These are phyloP conservation scores for Mycena belliarum DNA, from an alignment of 768 basidiomycete genomes.

Conservation along the genomic window DNA sequence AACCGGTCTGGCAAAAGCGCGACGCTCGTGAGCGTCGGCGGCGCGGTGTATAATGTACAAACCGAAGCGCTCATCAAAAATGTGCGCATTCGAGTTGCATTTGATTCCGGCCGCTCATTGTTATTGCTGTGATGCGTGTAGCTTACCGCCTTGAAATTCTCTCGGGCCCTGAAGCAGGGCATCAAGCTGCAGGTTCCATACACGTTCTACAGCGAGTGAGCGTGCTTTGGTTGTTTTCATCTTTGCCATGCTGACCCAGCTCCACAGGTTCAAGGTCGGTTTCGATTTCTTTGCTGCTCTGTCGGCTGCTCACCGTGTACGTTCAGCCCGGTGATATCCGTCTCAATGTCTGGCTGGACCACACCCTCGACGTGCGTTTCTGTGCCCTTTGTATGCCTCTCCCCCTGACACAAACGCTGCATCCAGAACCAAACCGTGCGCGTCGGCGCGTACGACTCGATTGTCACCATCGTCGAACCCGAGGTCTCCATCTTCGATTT, in stretches of 20 bases:
- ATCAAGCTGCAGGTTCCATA: conserved; percentile 69
- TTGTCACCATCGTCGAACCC: conserved; percentile 81
- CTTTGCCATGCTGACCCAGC: conserved; percentile 16
- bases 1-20: conserved; percentile 76
- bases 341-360: conserved; percentile 77
- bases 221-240: conserved; percentile 11
- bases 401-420: neutral
- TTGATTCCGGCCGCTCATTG: too few relatives aligned
- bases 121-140: too few relatives aligned
- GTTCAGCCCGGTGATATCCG: conserved; percentile 72
- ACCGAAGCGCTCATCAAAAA: conserved; percentile 70
- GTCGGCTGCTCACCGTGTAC: neutral
- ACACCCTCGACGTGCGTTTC: conserved; percentile 56
- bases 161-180: conserved; percentile 52
- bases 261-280: conserved; percentile 60
- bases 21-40: conserved; percentile 64
- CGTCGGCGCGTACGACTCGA: conserved; percentile 71
- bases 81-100: conserved; percentile 50
- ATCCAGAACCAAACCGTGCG: conserved; percentile 38
- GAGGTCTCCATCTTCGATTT: conserved; percentile 76
- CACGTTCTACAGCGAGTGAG: conserved; percentile 81
- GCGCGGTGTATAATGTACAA: conserved; percentile 68
- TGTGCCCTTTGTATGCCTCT: neutral
- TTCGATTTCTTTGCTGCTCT: neutral
- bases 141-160: conserved; percentile 61